Evolutionary conservation across 2,329 filamentous ascomycete species (phyloP), one percentile per base, ranked within the genome.

Genomic region (Botrytis tulipae): DNA sequence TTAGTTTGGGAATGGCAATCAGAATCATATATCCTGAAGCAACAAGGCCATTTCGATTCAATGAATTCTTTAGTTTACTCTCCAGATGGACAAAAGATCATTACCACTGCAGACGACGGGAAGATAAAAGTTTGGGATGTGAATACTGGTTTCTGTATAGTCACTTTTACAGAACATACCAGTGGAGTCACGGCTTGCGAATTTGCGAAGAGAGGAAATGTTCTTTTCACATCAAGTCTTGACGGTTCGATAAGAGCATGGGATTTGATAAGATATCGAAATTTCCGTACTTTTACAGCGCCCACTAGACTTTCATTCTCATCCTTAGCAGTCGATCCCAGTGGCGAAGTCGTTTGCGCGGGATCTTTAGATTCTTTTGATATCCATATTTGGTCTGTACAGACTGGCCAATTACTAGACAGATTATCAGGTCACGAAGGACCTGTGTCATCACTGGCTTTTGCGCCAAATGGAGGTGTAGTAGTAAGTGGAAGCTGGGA

Each of bases 1-100:
- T 85, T 99, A 6, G 96, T 99, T 6, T 99, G 96, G 96, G 96
- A 99, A 82, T 99, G 97, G 95, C 95, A 98, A 81, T 99, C 96
- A 0, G 97, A 99, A 83, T 98, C 95, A 9, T 99, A 99, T 82
- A 97, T 99, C 74, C 86, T 99, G 66, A 99, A 99, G 83, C 96
- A 99, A 81, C 96, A 98, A 82, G 96, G 95, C 0, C 96, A 99
- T 83, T 95, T 97, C 77, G 96, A 99, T 82, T 92, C 94, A 3
- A 95, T 98, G 89, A 98, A 98, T 82, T 89, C 94, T 0, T 86
- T 99, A 6, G 92, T 93, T 14, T 99, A 98, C 83, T 95, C 96
- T 8, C 95, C 96, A 0, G 95, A 98, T 79, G 95, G 96, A 7
- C 93, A 97, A 80, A 91, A 93, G 57, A 93, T 99, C 76, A 92